Conservation (phyloP, 345 rosid genomes). For the Gossypium ekmanianum region DNA sequence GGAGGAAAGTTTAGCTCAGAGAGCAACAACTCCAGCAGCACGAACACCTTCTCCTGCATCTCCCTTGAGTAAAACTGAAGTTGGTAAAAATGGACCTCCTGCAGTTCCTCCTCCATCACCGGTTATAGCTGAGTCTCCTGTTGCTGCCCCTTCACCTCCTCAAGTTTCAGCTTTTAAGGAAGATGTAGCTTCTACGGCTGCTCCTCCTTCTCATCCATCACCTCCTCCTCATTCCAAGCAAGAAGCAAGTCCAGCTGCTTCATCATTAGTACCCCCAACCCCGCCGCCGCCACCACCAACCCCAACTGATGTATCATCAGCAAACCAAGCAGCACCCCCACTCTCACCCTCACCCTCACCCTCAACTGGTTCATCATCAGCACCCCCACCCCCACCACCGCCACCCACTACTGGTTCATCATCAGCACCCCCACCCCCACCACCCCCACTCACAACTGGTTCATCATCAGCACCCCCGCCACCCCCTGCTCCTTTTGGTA, state of each 20-base stretch:
- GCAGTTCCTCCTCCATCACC: conserved; percentile 31
- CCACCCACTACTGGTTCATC: not conserved
- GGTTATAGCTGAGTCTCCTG: conserved; percentile 14
- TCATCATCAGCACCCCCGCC: conserved; percentile 17
- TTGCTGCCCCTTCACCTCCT: conserved; percentile 18
- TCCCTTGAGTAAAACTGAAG: conserved; percentile 22
- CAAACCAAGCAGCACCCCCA: not conserved
- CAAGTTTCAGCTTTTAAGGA: conserved; percentile 29
- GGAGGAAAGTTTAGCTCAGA: not conserved
- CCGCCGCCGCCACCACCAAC: not conserved
- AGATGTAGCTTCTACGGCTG: conserved; percentile 19
- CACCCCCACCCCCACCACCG: conserved; percentile 47
- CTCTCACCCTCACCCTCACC: not conserved
- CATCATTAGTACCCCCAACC: not conserved
- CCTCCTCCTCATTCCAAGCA: conserved; percentile 32
- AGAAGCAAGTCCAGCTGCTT: conserved; percentile 1
- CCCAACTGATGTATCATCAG: not conserved
- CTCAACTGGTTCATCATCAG: conserved; percentile 17
- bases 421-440: not conserved
- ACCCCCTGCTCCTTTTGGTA: conserved; percentile 45
- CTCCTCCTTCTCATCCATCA: conserved; percentile 42
- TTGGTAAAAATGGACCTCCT: conserved; percentile 27
- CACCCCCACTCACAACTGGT: not conserved
- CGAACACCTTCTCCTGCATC: conserved; percentile 23
- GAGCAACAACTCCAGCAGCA: conserved; percentile 8